Conservation (phyloP, 108 stramenopile genomes). For the Conticribra weissflogii region DNA sequence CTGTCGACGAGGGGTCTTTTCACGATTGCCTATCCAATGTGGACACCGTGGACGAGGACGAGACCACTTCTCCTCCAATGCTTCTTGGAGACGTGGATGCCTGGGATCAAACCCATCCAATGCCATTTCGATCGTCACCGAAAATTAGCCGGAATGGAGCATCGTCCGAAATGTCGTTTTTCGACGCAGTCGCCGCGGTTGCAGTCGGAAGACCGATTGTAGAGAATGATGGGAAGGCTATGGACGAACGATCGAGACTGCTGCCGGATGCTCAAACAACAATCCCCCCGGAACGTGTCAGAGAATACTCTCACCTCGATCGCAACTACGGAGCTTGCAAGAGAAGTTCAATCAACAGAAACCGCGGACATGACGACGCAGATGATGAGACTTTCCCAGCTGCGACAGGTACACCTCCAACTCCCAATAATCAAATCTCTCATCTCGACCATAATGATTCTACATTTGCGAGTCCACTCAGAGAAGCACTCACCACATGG, state of each 20-base stretch:
- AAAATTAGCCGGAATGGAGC: too few species aligned
- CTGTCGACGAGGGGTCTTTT: conserved; percentile 29
- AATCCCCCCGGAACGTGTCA: too few species aligned
- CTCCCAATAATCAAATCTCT: not conserved
- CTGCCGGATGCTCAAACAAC: too few species aligned
- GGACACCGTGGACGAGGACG: conserved; percentile 16
- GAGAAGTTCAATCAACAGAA: too few species aligned
- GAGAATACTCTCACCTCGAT: too few species aligned
- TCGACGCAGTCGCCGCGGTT: too few species aligned
- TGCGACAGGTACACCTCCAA: not conserved
- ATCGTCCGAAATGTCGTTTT: too few species aligned
- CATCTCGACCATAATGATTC: not conserved
- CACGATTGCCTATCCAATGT: conserved; percentile 42
- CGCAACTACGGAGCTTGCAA: too few species aligned
- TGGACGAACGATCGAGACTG: too few species aligned
- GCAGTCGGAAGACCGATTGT: too few species aligned
- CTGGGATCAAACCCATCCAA: not conserved
- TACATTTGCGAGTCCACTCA: conserved; percentile 18
- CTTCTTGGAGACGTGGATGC: not conserved
- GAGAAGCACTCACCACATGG: conserved; percentile 37
- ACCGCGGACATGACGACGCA: too few species aligned
- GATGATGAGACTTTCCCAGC: not conserved
- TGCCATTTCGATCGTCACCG: not conserved
- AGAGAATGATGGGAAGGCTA: too few species aligned
- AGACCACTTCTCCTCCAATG: not conserved